Conservation (phyloP, 495 filamentous ascomycete species). For the Lichenothelia convexa region DNA sequence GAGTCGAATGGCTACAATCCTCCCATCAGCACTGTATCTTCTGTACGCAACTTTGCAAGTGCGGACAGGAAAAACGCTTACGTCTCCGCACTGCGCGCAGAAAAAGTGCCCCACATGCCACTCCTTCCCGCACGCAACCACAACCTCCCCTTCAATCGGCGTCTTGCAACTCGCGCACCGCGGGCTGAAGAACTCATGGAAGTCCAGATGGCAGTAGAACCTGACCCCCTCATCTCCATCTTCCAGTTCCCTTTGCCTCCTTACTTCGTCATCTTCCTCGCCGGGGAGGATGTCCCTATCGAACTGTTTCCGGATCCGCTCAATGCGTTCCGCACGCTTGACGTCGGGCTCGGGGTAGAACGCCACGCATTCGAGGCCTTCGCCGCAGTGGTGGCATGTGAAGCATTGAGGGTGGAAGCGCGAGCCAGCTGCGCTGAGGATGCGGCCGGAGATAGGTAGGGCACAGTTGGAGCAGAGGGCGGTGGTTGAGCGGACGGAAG, state of each 20-base stretch:
- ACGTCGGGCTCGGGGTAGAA: slow-evolving; percentile 81
- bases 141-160: slow-evolving; percentile 91
- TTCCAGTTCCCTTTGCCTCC: slow-evolving; percentile 30
- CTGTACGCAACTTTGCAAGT: neutral
- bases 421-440: slow-evolving; percentile 58
- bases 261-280: slow-evolving; percentile 25
- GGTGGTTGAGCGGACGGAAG: slow-evolving; percentile 20
- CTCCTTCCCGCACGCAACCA: slow-evolving; percentile 79
- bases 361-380: slow-evolving; percentile 78
- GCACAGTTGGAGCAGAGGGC: slow-evolving; percentile 73
- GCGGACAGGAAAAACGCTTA: slow-evolving; percentile 16
- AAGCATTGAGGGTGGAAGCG: slow-evolving; percentile 94
- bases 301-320: slow-evolving; percentile 41
- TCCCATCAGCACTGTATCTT: neutral
- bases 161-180: slow-evolving; percentile 94
- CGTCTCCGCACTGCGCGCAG: slow-evolving; percentile 95
- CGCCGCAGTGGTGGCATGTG: slow-evolving; percentile 71
- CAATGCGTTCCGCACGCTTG: slow-evolving; percentile 48
- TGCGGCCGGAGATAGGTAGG: slow-evolving; percentile 69
- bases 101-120: slow-evolving; percentile 99
- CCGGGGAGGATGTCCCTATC: slow-evolving; percentile 39
- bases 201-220: slow-evolving; percentile 97
- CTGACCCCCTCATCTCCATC: slow-evolving; percentile 50
- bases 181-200: slow-evolving; percentile 85
- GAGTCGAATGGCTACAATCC: slow-evolving; percentile 55